Evolutionary conservation across 1,284 basidiomycete genomes (phyloP), one percentile per base, ranked within the genome.

Genomic region (Cryptococcus hybrid): DNA sequence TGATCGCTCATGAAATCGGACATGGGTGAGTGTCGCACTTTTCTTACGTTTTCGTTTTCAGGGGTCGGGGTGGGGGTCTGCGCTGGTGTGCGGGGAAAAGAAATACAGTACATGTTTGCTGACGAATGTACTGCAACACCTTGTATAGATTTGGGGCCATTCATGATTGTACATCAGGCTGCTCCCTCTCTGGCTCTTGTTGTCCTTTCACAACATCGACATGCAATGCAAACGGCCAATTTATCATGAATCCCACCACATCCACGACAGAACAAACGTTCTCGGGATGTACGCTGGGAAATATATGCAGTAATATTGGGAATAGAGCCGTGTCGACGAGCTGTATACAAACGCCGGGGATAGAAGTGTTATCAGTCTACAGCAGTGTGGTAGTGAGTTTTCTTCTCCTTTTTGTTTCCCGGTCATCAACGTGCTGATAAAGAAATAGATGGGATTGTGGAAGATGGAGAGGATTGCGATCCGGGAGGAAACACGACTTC

Each of bases 161-260:
- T 61, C 45, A 6, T 11, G 48, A 88, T 85, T 92, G 89, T 73
- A 78, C 84, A 13, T 74, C 80, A 51, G 86, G 86, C 1, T 92
- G 90, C 71, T 82, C 82, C 67, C 67, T 80, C 7, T 72, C 78
- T 43, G 74, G 80, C 3, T 63, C 73, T 3, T 96, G 92, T 73
- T 96, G 92, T 72, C 91, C 92, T 0, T 74, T 86, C 18, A 83
- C 82, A 13, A 75, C 81, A 0, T 78, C 71, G 5, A 79, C 79
- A 6, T 96, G 92, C 75, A 79, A 88, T 74, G 85, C 89, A 18
- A 82, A 82, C 55, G 80, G 83, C 0, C 74, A 56, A 39, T 92
- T 84, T 76, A 85, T 93, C 77, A 92, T 93, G 90, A 89, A 85
- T 64, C 88, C 88, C 5, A 86, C 88, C 30, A 85, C 90, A 3